Evolutionary conservation across 768 basidiomycete species (phyloP).

Genomic region (Psilocybe azurescens): DNA sequence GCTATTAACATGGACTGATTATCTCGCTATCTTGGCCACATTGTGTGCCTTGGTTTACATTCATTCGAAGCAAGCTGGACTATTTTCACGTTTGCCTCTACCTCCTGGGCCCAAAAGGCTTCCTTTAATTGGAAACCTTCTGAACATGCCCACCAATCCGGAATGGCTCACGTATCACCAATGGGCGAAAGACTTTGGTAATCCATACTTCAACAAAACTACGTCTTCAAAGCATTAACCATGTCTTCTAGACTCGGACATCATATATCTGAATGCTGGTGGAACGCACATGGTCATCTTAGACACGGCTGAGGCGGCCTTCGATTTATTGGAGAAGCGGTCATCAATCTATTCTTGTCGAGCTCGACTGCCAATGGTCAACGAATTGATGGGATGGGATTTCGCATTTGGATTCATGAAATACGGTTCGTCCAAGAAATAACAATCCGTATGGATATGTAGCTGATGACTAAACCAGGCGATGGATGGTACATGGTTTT

Average conservation of each 20-base stretch:
- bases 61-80: background rate
- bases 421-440: conserved; percentile 18
- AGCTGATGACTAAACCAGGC: background rate
- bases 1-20: too few species aligned
- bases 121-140: conserved; percentile 10
- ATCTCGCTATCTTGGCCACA: background rate
- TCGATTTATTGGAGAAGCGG: conserved; percentile 45
- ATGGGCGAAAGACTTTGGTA: conserved; percentile 28
- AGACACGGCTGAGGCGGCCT: conserved; percentile 37
- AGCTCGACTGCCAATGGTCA: background rate
- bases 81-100: background rate
- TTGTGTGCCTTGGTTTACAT: background rate
- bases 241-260: conserved; percentile 30
- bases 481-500: background rate
- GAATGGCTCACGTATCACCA: conserved; percentile 10
- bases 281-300: conserved; percentile 42
- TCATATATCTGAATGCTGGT: conserved; percentile 33
- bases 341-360: conserved; percentile 47
- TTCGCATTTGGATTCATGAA: conserved; percentile 21
- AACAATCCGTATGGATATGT: too few species aligned
- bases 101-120: conserved; percentile 16
- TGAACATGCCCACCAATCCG: conserved; percentile 1
- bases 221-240: background rate
- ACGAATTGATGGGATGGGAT: background rate
- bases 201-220: background rate